Base-by-base conservation (phyloP, 768 basidiomycete genomes). In the Inosperma sp. region DNA sequence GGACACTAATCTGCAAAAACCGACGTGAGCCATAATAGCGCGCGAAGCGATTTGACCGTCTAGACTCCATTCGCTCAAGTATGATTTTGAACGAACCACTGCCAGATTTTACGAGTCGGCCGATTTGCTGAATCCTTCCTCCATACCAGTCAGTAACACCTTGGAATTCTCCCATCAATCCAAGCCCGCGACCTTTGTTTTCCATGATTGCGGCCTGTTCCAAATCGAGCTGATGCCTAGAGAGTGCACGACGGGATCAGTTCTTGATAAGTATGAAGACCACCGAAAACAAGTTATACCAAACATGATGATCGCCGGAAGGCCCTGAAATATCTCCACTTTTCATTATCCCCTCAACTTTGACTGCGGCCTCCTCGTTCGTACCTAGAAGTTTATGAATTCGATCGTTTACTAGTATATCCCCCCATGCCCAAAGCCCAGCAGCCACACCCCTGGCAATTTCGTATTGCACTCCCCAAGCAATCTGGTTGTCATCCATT, bases 161-260 rank as follows among this genome's bases (percentile, higher is more conserved):
- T 19, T 73, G 51, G 74, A 77, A 85, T 0, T 61, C 57, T 7
- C 83, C 83, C 71, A 73, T 75, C 2, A 84, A 68, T 0, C 87
- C 87, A 0, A 88, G 63, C 2, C 84, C 83, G 3, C 84, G 81
- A 19, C 61, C 69, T 9, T 56, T 47, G 45, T 78, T 72, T 56
- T 88, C 84, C 1, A 71, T 3, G 2, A 86, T 74, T 0, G 85
- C 84, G 0, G 62, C 64, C 46, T 88, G 80, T 56, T 90, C 88
- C 0, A 83, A 76, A 59, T 88, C 86, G 1, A 83, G 72, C 49
- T 81, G 77, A 40, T 66, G 48, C 74, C 79, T 79, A 43, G 10
- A 13, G n/a, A 33, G 42, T 26, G 13, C 19, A 22, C n/a, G 39
- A 53, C 29, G 48, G 53, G 12, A 29, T 12, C 8, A 30, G 47